A percentile compares a stretch with the other conserved stretches of the same genome.
These are phyloP conservation scores for Coniosporium apollinis DNA, from an alignment of 495 filamentous ascomycete species.

Conservation along the genomic window DNA sequence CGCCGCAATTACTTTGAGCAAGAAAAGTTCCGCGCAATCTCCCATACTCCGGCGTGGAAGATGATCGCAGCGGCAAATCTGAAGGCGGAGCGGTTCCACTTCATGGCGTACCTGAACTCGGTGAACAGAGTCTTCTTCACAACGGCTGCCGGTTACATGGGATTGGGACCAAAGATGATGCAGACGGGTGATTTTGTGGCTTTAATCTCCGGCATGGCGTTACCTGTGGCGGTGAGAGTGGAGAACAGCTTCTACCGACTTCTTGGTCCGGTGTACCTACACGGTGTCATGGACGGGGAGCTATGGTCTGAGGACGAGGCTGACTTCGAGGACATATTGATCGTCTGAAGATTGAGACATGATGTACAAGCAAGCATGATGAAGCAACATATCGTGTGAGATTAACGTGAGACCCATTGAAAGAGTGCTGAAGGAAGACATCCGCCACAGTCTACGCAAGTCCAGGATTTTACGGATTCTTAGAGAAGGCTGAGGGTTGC, in stretches of 20 bases:
- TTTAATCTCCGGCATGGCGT: not conserved
- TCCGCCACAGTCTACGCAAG: too few relatives aligned
- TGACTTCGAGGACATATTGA: not conserved
- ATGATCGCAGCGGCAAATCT: not conserved
- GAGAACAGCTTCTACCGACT: not conserved
- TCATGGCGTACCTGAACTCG: not conserved
- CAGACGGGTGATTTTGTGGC: not conserved
- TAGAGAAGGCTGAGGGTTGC: too few relatives aligned
- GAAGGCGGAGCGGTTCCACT: not conserved
- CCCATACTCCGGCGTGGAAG: not conserved
- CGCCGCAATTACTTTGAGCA: not conserved
- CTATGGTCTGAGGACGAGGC: not conserved
- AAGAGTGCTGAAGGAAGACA: too few relatives aligned
- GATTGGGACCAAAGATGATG: not conserved
- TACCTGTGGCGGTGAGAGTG: not conserved
- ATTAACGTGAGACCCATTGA: too few relatives aligned
- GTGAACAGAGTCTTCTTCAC: not conserved
- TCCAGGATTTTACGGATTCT: too few relatives aligned
- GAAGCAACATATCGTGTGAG: too few relatives aligned
- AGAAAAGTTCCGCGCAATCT: not conserved
- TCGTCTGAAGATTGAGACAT: not conserved
- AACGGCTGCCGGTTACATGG: not conserved
- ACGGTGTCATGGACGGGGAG: not conserved
- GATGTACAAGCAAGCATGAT: too few relatives aligned
- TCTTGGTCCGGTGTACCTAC: not conserved